A percentile compares a stretch with the other conserved stretches of the same genome.
Evolutionary conservation across 441 rosid genomes (phyloP).

Genomic region (Gossypium davidsonii): DNA sequence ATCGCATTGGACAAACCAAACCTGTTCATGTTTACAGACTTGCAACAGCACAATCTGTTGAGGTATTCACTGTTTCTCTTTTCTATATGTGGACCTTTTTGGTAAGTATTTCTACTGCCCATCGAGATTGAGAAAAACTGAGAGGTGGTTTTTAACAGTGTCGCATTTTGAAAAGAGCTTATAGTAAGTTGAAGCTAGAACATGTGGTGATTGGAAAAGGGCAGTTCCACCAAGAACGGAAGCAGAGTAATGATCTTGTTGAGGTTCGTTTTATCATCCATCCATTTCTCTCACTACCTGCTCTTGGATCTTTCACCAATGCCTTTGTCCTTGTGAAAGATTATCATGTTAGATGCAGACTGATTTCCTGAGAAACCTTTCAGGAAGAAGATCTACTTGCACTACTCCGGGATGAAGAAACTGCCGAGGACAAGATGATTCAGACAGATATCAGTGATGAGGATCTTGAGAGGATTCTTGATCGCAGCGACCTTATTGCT

Average conservation of each 20-base stretch:
- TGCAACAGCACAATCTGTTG: slow-evolving; percentile 83
- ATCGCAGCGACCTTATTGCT: slow-evolving; percentile 62
- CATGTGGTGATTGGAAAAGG: slow-evolving; percentile 93
- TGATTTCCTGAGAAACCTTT: neutral
- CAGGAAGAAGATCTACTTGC: slow-evolving; percentile 86
- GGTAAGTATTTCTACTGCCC: neutral
- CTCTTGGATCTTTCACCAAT: neutral
- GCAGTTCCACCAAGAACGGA: slow-evolving; percentile 83
- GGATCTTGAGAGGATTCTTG: slow-evolving; percentile 61
- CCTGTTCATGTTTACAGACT: slow-evolving; percentile 99
- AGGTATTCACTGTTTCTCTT: slow-evolving; percentile 40
- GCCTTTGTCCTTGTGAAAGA: neutral
- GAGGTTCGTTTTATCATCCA: slow-evolving; percentile 38
- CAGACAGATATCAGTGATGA: slow-evolving; percentile 81
- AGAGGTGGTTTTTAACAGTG: slow-evolving; percentile 44
- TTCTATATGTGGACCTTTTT: neutral
- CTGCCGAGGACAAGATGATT: slow-evolving; percentile 80
- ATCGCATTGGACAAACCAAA: slow-evolving; percentile 95
- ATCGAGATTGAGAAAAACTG: slow-evolving; percentile 13
- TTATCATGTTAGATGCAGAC: neutral
- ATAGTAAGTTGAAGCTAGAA: slow-evolving; percentile 87
- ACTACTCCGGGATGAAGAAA: slow-evolving; percentile 64
- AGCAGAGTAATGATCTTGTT: slow-evolving; percentile 6
- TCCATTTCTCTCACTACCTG: neutral
- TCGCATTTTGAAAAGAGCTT: slow-evolving; percentile 86